A percentile compares a stretch with the other conserved stretches of the same genome.
These are phyloP conservation scores for Francoa sonchifolia DNA, from an alignment of 441 rosid species.

Conservation along the genomic window DNA sequence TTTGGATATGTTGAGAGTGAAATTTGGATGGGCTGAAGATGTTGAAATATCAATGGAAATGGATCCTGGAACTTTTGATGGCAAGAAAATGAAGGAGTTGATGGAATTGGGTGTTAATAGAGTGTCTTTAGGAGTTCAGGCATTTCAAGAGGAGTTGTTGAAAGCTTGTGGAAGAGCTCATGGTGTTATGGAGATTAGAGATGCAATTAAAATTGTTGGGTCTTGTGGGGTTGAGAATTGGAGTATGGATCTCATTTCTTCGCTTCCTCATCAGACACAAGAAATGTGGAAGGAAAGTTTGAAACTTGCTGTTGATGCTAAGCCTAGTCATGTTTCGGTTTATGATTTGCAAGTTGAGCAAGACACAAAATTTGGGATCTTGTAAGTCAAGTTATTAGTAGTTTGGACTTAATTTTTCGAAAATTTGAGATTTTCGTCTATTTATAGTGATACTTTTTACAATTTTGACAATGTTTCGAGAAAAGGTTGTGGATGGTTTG, in stretches of 20 bases:
- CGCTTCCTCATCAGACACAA: constrained; percentile 70
- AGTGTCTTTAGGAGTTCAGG: constrained; percentile 87
- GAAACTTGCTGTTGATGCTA: constrained; percentile 40
- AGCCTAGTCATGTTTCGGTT: constrained; percentile 67
- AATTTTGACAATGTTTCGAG: no score
- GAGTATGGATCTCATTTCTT: constrained; percentile 92
- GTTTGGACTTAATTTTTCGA: background rate
- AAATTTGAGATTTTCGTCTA: no score
- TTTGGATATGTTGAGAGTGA: constrained; percentile 40
- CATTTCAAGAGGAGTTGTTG: constrained; percentile 75
- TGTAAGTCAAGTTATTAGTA: constrained; percentile 36
- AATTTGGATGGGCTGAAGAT: constrained; percentile 43
- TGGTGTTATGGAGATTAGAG: constrained; percentile 54
- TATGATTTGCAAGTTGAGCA: constrained; percentile 96
- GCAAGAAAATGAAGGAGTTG: constrained; percentile 36
- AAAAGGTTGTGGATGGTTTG: no score
- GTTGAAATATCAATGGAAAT: constrained; percentile 91
- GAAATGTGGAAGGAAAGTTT: constrained; percentile 87
- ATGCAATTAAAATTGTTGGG: constrained; percentile 57
- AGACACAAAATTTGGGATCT: constrained; percentile 68
- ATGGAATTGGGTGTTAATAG: constrained; percentile 70
- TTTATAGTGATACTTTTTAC: no score
- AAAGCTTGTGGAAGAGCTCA: constrained; percentile 90
- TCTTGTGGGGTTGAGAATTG: constrained; percentile 67
- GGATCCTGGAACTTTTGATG: constrained; percentile 90